A percentile compares a stretch with the other conserved stretches of the same genome.
Conservation (phyloP, 208 protist species). For the Acanthamoeba lenticulata region DNA sequence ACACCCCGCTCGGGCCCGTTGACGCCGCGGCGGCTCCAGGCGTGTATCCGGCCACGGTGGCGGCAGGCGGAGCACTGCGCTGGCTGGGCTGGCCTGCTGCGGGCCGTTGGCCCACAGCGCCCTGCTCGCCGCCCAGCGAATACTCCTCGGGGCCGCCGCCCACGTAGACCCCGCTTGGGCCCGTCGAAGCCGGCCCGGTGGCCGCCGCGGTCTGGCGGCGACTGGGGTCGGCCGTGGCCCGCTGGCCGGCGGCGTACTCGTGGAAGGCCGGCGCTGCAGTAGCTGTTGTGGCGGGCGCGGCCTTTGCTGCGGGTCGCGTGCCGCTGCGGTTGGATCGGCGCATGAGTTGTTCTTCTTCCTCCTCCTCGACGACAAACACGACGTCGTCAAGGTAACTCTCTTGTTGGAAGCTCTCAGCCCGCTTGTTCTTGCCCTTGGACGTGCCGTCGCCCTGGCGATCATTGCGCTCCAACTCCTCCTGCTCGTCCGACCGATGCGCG, state of each 20-base stretch:
- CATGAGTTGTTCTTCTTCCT: not conserved
- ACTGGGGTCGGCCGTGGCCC: not conserved
- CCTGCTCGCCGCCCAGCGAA: not conserved
- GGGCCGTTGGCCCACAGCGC: not conserved
- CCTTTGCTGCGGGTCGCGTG: not conserved
- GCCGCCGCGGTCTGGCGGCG: too few relatives aligned
- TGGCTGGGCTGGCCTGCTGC: not conserved
- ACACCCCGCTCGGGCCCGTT: not conserved
- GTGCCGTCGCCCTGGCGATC: not conserved
- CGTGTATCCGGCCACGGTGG: too few relatives aligned
- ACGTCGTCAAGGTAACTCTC: not conserved
- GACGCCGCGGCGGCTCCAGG: too few relatives aligned
- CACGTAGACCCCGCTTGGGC: too few relatives aligned
- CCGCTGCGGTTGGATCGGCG: not conserved
- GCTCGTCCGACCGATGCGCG: too few relatives aligned
- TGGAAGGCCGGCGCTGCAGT: not conserved
- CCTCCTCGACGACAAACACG: not conserved
- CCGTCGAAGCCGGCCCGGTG: too few relatives aligned
- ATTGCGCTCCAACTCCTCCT: slow-evolving; percentile 1
- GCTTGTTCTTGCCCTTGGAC: not conserved
- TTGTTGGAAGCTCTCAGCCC: not conserved
- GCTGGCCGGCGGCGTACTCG: not conserved
- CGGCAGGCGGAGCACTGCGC: not conserved
- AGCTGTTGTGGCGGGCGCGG: not conserved
- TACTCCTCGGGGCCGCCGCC: too few relatives aligned